These are phyloP conservation scores for Ceratobasidium sp. DNA, from an alignment of 1,284 basidiomycete genomes.

Conservation along the genomic window DNA sequence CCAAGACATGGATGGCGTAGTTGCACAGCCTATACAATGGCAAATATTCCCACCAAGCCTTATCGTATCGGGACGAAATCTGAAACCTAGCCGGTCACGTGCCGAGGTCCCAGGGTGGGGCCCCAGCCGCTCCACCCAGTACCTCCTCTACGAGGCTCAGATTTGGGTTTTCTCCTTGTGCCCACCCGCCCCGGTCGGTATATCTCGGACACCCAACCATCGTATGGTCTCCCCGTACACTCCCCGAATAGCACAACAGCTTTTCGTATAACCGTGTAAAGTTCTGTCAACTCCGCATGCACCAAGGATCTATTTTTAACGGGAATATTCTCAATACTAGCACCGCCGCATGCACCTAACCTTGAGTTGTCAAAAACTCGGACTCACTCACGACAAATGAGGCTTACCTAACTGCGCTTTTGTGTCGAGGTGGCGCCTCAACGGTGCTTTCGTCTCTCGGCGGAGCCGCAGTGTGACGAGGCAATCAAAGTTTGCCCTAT, in stretches of 20 bases:
- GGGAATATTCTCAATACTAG: not conserved
- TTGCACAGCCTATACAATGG: not conserved
- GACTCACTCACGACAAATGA: not conserved
- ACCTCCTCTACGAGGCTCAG: too few relatives aligned
- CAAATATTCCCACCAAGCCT: not conserved
- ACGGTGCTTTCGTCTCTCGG: slow-evolving; percentile 16
- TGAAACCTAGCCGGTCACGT: not conserved
- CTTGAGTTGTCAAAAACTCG: not conserved
- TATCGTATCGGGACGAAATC: not conserved
- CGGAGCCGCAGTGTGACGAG: slow-evolving; percentile 3
- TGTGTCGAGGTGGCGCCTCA: slow-evolving; percentile 19
- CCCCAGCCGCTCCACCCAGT: too few relatives aligned
- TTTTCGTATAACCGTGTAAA: too few relatives aligned
- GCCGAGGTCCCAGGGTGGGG: not conserved
- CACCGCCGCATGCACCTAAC: not conserved
- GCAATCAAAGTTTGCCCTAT: slow-evolving; percentile 23
- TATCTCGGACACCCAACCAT: too few relatives aligned
- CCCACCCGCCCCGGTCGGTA: too few relatives aligned
- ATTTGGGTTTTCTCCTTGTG: too few relatives aligned
- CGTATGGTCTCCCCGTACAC: too few relatives aligned
- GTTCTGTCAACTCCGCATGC: too few relatives aligned
- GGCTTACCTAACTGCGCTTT: slow-evolving; percentile 23
- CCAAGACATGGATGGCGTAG: too few relatives aligned
- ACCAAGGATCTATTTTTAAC: not conserved
- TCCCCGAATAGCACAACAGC: too few relatives aligned